Percentiles rank a stretch among this genome's conserved stretches.
Conservation (phyloP, 2,329 filamentous ascomycete species). For the Hypoxylon sp. region DNA sequence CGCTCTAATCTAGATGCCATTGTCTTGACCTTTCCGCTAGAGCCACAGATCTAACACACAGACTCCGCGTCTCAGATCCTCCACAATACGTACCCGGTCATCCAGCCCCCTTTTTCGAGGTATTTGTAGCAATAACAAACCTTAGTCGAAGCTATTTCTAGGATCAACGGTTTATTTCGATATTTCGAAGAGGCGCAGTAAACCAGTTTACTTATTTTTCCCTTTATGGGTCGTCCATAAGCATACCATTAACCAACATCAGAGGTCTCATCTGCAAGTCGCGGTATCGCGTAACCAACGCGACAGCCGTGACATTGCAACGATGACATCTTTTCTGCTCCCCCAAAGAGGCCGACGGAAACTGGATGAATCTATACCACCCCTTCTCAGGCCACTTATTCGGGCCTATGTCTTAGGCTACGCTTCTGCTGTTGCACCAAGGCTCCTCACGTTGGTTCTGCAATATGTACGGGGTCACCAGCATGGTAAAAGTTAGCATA, state of each 20-base stretch:
- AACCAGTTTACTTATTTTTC: slow-evolving; percentile 4
- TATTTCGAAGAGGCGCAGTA: neutral
- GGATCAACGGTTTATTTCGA: slow-evolving; percentile 12
- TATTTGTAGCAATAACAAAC: slow-evolving; percentile 29
- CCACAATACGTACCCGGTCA: slow-evolving; percentile 19
- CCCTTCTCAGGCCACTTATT: slow-evolving; percentile 67
- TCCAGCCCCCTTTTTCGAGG: slow-evolving; percentile 28
- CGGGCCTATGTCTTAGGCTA: slow-evolving; percentile 74
- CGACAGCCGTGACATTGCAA: slow-evolving; percentile 35
- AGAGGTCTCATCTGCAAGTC: slow-evolving; percentile 15
- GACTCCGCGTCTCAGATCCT: slow-evolving; percentile 37
- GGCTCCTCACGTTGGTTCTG: slow-evolving; percentile 68
- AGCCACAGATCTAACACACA: slow-evolving; percentile 37
- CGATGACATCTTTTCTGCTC: slow-evolving; percentile 50
- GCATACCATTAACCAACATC: slow-evolving; percentile 15
- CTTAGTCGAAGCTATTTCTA: slow-evolving; percentile 14
- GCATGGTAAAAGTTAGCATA: too few relatives aligned
- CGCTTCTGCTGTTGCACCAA: slow-evolving; percentile 70
- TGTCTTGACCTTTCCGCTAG: slow-evolving; percentile 22
- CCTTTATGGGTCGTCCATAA: slow-evolving; percentile 15
- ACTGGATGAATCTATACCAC: slow-evolving; percentile 60
- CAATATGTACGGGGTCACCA: too few relatives aligned
- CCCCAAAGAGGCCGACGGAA: slow-evolving; percentile 43
- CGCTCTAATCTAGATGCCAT: slow-evolving; percentile 23
- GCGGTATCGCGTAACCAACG: slow-evolving; percentile 34